Base-by-base conservation (phyloP, 257 asterid genomes). In the Gentiana straminea region DNA sequence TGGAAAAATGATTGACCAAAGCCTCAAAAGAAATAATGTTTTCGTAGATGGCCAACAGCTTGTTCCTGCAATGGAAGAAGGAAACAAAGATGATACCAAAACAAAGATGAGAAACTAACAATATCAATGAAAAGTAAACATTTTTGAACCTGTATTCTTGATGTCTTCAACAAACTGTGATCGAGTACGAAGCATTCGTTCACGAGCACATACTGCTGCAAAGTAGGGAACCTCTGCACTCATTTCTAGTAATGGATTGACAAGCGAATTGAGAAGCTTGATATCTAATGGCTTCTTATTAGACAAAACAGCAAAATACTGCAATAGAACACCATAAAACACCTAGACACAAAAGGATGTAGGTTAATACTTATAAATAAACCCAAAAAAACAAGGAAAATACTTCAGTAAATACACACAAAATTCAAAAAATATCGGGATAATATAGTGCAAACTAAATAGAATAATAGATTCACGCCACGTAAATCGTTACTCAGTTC, bases 141-240 rank as follows among this genome's bases (percentile, higher is more conserved):
- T 41, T 41, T 9, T 9, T 9, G 46, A 62, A 91, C 98, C 96
- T 79, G 90, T 57, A 67, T 51, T 66, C 75, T 77, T 92, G 54
- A 78, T 57, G 68, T 81, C 93, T 66, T 77, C 81, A 13, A 80
- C 79, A 61, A 88, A 85, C 64, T 76, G 90, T 5, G 79, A 56
- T 48, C 94, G 93, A 49, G 68, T 79, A 53, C 70, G 81, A 52
- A 77, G 81, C 69, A 88, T 64, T 69, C 98, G 73, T 61, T 85
- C 78, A 61, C 98, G 94, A 68, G 98, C 98, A 65, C 98, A 92
- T 65, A 88, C 85, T 67, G 98, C 98, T 45, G 97, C 88, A 73
- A 88, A 92, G 76, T 83, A 92, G 7, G 97, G 98, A 66, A 82
- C 72, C 79, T 86, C 94, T n/a, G 84, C 67, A 75, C 98, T 92